phyloP scores from a whole-genome alignment of 2,329 filamentous ascomycete genomes.

The Mollisia scopiformis region DNA sequence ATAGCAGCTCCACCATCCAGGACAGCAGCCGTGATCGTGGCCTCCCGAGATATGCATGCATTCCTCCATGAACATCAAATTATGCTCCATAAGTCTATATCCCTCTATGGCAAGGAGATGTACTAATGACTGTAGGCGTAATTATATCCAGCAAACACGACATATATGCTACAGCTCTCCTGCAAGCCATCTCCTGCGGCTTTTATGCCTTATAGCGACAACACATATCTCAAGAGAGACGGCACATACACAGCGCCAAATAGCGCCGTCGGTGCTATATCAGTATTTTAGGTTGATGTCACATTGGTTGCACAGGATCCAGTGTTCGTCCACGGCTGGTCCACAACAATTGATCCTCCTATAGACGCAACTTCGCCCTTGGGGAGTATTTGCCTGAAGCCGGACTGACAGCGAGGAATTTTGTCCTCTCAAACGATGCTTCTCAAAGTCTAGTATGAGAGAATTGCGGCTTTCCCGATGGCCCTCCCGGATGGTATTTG shows the following conservation, averaged over 20 bases:
- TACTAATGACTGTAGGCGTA: neutral
- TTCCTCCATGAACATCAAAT: neutral
- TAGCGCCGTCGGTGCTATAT: neutral
- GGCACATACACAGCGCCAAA: neutral
- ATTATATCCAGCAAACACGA: neutral
- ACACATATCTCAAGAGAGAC: neutral
- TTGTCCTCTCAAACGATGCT: neutral
- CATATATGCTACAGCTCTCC: neutral
- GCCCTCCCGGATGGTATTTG: neutral
- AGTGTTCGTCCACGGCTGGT: neutral
- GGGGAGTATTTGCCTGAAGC: neutral
- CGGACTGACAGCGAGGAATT: neutral
- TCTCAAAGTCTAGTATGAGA: neutral
- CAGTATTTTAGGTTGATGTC: neutral
- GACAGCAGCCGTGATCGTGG: neutral
- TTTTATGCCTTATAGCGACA: neutral
- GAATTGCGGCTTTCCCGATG: neutral
- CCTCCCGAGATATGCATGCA: neutral
- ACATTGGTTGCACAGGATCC: neutral
- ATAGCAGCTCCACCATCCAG: neutral
- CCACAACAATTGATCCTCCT: neutral
- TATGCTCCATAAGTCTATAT: neutral
- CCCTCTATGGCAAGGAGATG: neutral
- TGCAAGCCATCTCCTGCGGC: neutral
- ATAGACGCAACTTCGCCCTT: neutral